Percentiles rank a stretch among this genome's conserved stretches.
Evolutionary conservation across 2,329 filamentous ascomycete species (phyloP).

Genomic region (Trichoderma sp.): DNA sequence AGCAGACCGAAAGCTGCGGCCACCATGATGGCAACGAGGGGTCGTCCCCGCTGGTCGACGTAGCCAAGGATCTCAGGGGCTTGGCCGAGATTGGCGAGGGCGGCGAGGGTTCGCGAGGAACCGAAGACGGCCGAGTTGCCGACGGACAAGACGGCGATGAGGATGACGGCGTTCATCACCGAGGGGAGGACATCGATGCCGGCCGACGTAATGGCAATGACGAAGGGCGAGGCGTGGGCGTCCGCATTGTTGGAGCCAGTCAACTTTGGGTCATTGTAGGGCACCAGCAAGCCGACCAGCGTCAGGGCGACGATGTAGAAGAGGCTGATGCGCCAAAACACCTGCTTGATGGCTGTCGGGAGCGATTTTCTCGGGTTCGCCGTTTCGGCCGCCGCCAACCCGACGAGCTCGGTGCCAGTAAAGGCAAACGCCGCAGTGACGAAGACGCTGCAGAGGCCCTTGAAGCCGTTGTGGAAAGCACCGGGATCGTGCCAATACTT

Average conservation of each 20-base stretch:
- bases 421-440: conserved; percentile 75
- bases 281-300: conserved; percentile 78
- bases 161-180: conserved; percentile 89
- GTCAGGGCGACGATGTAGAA: conserved; percentile 85
- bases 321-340: conserved; percentile 88
- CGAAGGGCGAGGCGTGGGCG: conserved; percentile 79
- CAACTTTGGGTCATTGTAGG: conserved; percentile 64
- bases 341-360: conserved; percentile 84
- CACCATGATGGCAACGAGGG: conserved; percentile 66
- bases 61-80: conserved; percentile 75
- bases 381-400: conserved; percentile 72
- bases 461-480: conserved; percentile 78
- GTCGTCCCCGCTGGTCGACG: conserved; percentile 78
- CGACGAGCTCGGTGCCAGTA: conserved; percentile 71
- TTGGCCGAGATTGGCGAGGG: conserved; percentile 82
- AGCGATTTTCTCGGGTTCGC: conserved; percentile 75
- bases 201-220: conserved; percentile 84
- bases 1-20: conserved; percentile 68
- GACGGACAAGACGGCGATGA: conserved; percentile 84
- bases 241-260: conserved; percentile 58
- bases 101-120: conserved; percentile 83
- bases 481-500: conserved; percentile 74
- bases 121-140: conserved; percentile 91
- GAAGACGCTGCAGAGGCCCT: conserved; percentile 74
- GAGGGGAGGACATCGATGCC: conserved; percentile 78